These are phyloP conservation scores for Peronospora tabacina DNA, from an alignment of 352 stramenopile genomes.

Conservation along the genomic window DNA sequence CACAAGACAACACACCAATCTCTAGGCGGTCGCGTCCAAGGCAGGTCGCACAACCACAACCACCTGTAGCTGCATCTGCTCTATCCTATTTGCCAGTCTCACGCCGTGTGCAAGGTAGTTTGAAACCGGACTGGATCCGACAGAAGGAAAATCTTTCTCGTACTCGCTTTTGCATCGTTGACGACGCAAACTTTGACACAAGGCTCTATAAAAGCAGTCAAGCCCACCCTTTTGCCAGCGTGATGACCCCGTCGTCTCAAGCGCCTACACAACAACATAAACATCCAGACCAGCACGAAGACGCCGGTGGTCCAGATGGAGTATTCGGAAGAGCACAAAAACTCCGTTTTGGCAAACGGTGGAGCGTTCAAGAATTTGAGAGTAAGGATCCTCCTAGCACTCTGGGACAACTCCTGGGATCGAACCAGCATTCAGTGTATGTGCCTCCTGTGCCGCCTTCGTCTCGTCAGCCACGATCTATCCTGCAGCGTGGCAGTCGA, in stretches of 20 bases:
- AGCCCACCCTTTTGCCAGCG: conserved; percentile 18
- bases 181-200: conserved; percentile 41
- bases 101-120: conserved; percentile 24
- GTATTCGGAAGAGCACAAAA: conserved; percentile 53
- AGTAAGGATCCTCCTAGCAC: conserved; percentile 22
- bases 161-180: conserved; percentile 56
- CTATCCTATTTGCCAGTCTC: conserved; percentile 4
- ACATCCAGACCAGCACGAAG: conserved; percentile 31
- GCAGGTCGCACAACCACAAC: conserved; percentile 4
- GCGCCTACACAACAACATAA: conserved; percentile 1
- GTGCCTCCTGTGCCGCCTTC: conserved; percentile 19
- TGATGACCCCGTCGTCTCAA: conserved; percentile 13
- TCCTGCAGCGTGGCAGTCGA: conserved; percentile 45
- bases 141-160: conserved; percentile 49
- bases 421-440: conserved; percentile 6
- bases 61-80: conserved; percentile 7
- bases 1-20: conserved; percentile 27
- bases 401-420: conserved; percentile 6
- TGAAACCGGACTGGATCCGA: conserved; percentile 71
- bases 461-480: conserved; percentile 26
- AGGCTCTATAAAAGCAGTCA: conserved; percentile 37
- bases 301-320: conserved; percentile 37
- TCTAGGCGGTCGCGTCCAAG: conserved; percentile 8
- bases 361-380: conserved; percentile 48
- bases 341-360: conserved; percentile 53